phyloP scores from a whole-genome alignment of 225 moss, liverwort and hornwort species.

The Marchantia paleacea region DNA sequence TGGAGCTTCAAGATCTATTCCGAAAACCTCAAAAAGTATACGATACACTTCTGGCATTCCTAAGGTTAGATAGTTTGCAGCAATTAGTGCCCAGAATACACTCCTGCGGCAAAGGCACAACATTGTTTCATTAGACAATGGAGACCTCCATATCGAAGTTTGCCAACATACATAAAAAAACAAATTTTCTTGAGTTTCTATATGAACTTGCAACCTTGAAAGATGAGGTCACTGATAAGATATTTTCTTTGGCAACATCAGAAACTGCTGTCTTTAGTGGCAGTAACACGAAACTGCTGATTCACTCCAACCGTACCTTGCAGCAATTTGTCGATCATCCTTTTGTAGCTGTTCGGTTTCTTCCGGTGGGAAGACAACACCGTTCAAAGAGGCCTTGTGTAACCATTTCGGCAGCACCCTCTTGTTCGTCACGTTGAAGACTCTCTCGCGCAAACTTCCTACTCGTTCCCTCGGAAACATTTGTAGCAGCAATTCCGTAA shows the following conservation, averaged over 20 bases:
- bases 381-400: conserved; percentile 62
- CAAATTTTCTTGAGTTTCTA: neutral
- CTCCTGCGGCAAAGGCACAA: conserved; percentile 24
- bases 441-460: conserved; percentile 72
- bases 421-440: conserved; percentile 67
- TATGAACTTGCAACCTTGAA: neutral
- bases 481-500: conserved; percentile 75
- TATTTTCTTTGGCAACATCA: neutral
- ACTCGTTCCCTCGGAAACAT: conserved; percentile 77
- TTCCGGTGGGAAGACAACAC: conserved; percentile 62
- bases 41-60: conserved; percentile 96
- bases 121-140: neutral
- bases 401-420: conserved; percentile 63
- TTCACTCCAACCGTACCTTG: conserved; percentile 54
- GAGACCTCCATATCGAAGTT: neutral
- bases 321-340: conserved; percentile 51
- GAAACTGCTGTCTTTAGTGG: neutral
- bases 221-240: too few species aligned
- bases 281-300: neutral
- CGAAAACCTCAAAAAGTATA: conserved; percentile 89
- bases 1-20: conserved; percentile 76
- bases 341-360: conserved; percentile 51
- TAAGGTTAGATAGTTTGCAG: conserved; percentile 71
- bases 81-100: conserved; percentile 78
- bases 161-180: neutral